Evolutionary conservation across 2,329 filamentous ascomycete species (phyloP).

Genomic region (Fusarium multiceps): DNA sequence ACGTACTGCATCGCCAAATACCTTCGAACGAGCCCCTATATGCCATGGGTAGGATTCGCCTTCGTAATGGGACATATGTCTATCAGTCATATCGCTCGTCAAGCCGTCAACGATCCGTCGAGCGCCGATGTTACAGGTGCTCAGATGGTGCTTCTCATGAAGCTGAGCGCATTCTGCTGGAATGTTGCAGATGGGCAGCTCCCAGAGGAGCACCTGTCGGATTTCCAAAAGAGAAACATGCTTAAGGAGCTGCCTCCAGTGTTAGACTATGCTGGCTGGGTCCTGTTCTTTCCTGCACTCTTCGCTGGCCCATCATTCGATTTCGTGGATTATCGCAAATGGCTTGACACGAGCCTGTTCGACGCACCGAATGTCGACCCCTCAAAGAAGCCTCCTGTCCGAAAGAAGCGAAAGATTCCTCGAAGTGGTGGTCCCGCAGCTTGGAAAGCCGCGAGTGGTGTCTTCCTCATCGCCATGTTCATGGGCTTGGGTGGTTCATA

Average conservation of each 20-base stretch:
- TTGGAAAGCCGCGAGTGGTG: constrained; percentile 77
- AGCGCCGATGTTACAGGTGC: constrained; percentile 90
- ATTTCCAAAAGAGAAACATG: constrained; percentile 85
- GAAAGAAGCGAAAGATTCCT: constrained; percentile 92
- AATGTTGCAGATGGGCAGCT: constrained; percentile 93
- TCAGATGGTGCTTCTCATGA: constrained; percentile 99
- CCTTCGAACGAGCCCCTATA: constrained; percentile 82
- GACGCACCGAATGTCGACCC: constrained; percentile 85
- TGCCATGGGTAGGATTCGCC: constrained; percentile 96
- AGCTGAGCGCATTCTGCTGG: constrained; percentile 96
- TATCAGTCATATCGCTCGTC: constrained; percentile 85
- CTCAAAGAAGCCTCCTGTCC: constrained; percentile 83
- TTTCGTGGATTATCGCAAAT: constrained; percentile 89
- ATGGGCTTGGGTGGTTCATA: constrained; percentile 78
- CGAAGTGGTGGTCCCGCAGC: constrained; percentile 87
- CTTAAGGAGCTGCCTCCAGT: constrained; percentile 78
- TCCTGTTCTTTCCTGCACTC: constrained; percentile 93
- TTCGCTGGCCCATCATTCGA: constrained; percentile 94
- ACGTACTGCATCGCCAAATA: constrained; percentile 87
- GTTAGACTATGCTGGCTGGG: constrained; percentile 88
- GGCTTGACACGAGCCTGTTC: constrained; percentile 96
- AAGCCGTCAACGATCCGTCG: constrained; percentile 73
- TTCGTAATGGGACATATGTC: constrained; percentile 98
- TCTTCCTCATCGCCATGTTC: constrained; percentile 84
- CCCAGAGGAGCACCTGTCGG: constrained; percentile 81